Evolutionary conservation across 2,329 filamentous ascomycete species (phyloP), one percentile per base, ranked within the genome.

Genomic region (Aaosphaeria arxii): DNA sequence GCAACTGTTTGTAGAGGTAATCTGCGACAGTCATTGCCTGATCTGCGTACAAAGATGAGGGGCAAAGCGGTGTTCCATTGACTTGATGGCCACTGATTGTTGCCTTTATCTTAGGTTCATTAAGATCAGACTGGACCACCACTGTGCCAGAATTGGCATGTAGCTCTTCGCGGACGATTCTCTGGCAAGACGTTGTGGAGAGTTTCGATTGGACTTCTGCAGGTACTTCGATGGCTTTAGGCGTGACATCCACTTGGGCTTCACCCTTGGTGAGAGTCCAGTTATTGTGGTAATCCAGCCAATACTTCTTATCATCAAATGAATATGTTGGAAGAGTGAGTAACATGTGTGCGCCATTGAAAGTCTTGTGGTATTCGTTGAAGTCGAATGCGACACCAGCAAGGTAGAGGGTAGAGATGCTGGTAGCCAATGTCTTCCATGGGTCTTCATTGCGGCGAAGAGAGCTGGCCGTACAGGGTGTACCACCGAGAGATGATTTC

Each of bases 261-360:
- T 87, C 81, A 48, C 77, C 85, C 75, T 91, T 91, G 51, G 79
- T 83, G 35, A 90, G 71, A 31, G 77, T 81, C 83, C 86, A 91
- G 67, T 90, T 84, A 52, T 88, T 85, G 52, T 78, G 75, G 66
- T 88, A 88, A 62, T 83, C 82, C 11, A 88, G 77, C 85, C 85
- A 88, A 69, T 89, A 88, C 56, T 81, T 83, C 75, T 89, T 88
- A 53, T 81, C 73, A 63, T 89, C 84, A 63, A 85, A 90, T 0
- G 77, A 77, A 63, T 89, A 90, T 0, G 79, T 77, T 2, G 86
- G 86, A 4, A 90, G 71, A n/a, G 80, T 73, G n/a, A 87, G 71
- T 11, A 89, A 72, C 39, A 79, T 74, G 39, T 85, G 78, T 1
- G 76, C 75, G 35, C 72, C 63, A 55, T 82, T 79, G 64, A 84